A percentile compares a stretch with the other conserved stretches of the same genome.
Evolutionary conservation across 1,284 basidiomycete genomes (phyloP).

Genomic region (Marasmius tenuissimus): DNA sequence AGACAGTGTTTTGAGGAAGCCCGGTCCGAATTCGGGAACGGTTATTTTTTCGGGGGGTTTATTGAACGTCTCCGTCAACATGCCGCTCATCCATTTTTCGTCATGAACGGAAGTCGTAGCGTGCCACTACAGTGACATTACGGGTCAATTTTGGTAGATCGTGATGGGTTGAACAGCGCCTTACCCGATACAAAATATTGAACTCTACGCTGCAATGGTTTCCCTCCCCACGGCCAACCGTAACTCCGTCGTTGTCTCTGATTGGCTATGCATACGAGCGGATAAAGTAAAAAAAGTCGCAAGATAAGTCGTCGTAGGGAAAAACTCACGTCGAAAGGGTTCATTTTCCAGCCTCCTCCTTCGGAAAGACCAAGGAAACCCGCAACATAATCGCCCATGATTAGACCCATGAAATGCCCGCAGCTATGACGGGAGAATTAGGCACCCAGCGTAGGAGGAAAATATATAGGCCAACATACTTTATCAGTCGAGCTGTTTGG

Average conservation of each 20-base stretch:
- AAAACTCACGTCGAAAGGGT: constrained; percentile 36
- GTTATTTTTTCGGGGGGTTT: constrained; percentile 32
- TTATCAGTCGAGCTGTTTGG: constrained; percentile 52
- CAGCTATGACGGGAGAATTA: constrained; percentile 23
- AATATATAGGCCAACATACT: constrained; percentile 26
- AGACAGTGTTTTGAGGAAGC: constrained; percentile 21
- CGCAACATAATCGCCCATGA: constrained; percentile 48
- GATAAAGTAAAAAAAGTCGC: not conserved
- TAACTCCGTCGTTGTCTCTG: constrained; percentile 23
- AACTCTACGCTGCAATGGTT: constrained; percentile 55
- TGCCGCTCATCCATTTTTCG: constrained; percentile 40
- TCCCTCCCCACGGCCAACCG: constrained; percentile 40
- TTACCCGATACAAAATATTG: constrained; percentile 50
- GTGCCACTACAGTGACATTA: constrained; percentile 30
- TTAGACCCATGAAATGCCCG: constrained; percentile 42
- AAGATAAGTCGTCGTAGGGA: not conserved
- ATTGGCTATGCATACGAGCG: constrained; percentile 25
- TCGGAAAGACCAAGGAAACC: constrained; percentile 47
- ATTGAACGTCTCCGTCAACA: constrained; percentile 33
- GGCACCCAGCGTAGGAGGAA: not conserved
- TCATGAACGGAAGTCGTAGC: constrained; percentile 35
- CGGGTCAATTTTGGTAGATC: not conserved
- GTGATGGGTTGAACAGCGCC: constrained; percentile 3
- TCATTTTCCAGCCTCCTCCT: constrained; percentile 43
- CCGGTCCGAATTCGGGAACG: constrained; percentile 24